These are phyloP conservation scores for Cyberlindnera maritima DNA, from an alignment of 805 yeast species.

Conservation along the genomic window DNA sequence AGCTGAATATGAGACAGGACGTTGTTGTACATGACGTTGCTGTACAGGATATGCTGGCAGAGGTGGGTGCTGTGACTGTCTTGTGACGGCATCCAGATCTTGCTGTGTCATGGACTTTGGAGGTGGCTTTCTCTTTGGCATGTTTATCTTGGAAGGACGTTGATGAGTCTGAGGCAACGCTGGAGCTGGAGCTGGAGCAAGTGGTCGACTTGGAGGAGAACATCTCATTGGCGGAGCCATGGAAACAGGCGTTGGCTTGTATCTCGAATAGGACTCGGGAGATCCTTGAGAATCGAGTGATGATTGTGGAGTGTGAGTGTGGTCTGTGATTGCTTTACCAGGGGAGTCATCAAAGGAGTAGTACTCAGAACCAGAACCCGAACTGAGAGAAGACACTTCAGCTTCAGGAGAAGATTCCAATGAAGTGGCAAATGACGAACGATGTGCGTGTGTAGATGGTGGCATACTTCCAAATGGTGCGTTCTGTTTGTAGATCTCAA, in stretches of 20 bases:
- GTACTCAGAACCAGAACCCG: too few species aligned
- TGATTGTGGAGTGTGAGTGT: not conserved
- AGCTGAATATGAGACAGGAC: not conserved
- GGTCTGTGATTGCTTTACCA: not conserved
- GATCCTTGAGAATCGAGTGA: not conserved
- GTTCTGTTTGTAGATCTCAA: constrained; percentile 16
- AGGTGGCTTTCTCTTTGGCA: constrained; percentile 4
- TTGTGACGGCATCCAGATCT: not conserved
- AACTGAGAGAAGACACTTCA: constrained; percentile 2
- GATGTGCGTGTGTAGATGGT: not conserved
- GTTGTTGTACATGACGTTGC: not conserved
- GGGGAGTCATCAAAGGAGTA: constrained; percentile 8
- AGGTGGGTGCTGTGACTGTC: not conserved
- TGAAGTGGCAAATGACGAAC: not conserved
- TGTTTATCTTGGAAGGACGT: not conserved
- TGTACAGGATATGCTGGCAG: too few species aligned
- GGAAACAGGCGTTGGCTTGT: not conserved
- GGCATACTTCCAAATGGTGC: constrained; percentile 10
- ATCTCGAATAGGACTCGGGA: not conserved
- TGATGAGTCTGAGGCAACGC: not conserved
- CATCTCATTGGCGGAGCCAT: not conserved
- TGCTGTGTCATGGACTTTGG: not conserved
- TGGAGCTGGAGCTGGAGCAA: not conserved
- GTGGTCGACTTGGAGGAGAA: not conserved
- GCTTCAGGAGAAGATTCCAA: constrained; percentile 1